Conservation (phyloP, 2,329 filamentous ascomycete species). For the Cladosporium sp. region DNA sequence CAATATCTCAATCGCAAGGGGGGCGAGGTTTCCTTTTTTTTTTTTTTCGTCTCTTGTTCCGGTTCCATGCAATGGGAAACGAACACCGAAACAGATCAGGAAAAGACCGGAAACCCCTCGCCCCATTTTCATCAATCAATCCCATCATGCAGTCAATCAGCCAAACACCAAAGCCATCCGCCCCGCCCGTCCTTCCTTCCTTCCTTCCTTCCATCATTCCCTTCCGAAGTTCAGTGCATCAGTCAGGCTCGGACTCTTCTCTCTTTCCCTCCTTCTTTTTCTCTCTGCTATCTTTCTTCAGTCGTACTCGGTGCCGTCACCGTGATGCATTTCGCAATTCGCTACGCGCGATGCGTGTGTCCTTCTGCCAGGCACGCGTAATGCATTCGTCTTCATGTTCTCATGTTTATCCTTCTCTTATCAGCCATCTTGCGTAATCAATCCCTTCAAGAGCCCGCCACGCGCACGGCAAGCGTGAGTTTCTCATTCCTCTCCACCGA, state of each 20-base stretch:
- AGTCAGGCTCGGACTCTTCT: background rate
- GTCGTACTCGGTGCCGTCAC: background rate
- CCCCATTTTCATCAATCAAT: background rate
- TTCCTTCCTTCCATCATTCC: no score
- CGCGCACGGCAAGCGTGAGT: constrained; percentile 62
- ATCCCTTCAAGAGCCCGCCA: constrained; percentile 22
- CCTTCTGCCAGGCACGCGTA: background rate
- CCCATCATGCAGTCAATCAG: constrained; percentile 4
- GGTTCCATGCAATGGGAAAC: background rate
- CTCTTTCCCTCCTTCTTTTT: no score
- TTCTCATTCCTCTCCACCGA: constrained; percentile 86
- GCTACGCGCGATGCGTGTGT: background rate
- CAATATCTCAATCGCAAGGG: background rate
- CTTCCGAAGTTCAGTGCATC: no score
- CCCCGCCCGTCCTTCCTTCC: background rate
- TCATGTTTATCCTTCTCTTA: background rate
- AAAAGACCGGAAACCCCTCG: background rate
- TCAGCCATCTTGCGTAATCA: background rate
- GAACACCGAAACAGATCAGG: background rate
- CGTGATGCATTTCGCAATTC: background rate
- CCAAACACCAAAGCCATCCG: background rate
- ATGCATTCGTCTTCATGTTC: no score
- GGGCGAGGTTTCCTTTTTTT: background rate
- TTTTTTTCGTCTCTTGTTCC: background rate
- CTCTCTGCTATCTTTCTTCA: background rate